Evolutionary conservation across 306 rosid species (phyloP).

Genomic region (Urtica urens): DNA sequence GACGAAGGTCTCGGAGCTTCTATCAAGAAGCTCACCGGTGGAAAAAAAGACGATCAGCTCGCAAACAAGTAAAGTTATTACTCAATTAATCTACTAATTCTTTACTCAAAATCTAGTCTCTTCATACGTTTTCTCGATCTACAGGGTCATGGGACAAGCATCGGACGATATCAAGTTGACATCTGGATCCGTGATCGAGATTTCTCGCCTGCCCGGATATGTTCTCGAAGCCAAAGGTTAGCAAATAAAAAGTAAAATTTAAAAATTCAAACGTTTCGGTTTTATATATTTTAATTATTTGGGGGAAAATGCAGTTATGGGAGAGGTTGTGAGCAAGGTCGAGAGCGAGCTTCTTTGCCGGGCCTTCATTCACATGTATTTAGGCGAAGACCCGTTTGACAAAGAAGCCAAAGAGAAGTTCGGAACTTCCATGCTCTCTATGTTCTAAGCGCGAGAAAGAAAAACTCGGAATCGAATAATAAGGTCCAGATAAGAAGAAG

Average conservation of each 20-base stretch:
- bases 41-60: conserved; percentile 16
- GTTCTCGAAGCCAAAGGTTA: conserved; percentile 16
- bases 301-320: conserved; percentile 13
- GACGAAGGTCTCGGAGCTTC: conserved; percentile 12
- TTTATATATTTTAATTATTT: background rate
- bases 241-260: too few species aligned
- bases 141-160: conserved; percentile 7
- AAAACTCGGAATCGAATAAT: conserved; percentile 1
- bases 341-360: conserved; percentile 15
- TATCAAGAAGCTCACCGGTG: conserved; percentile 14
- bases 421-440: conserved; percentile 12
- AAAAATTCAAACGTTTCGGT: too few species aligned
- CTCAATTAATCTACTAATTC: background rate
- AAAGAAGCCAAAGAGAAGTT: conserved; percentile 17
- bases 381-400: conserved; percentile 11
- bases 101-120: background rate
- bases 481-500: background rate
- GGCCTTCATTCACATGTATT: conserved; percentile 15
- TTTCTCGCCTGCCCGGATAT: conserved; percentile 10
- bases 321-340: conserved; percentile 15
- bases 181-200: conserved; percentile 5
- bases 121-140: background rate
- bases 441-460: background rate
- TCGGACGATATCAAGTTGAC: conserved; percentile 4
- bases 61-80: conserved; percentile 14